These are phyloP conservation scores for Leishmania gerbilli DNA, from an alignment of 208 protist species.

Conservation along the genomic window DNA sequence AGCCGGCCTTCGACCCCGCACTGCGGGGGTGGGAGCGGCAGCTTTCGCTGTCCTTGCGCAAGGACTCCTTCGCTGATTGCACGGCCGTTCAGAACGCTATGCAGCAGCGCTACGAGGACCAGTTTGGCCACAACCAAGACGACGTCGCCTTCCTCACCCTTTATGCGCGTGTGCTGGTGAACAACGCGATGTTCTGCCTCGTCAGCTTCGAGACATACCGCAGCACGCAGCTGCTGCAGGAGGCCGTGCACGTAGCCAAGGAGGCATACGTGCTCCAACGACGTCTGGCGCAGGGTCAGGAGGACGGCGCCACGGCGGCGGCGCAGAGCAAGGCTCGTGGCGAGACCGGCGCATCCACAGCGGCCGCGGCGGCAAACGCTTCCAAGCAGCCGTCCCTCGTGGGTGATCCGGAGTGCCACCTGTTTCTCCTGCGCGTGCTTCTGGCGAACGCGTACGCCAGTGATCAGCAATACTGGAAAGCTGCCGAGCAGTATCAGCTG, in stretches of 20 bases:
- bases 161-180: constrained; percentile 60
- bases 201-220: constrained; percentile 51
- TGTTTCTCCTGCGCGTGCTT: constrained; percentile 56
- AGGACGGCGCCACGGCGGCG: not conserved
- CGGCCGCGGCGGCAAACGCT: not conserved
- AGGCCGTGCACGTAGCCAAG: constrained; percentile 45
- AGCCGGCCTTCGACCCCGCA: constrained; percentile 33
- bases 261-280: constrained; percentile 13
- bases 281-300: not conserved
- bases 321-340: not conserved
- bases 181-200: constrained; percentile 78
- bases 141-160: constrained; percentile 44
- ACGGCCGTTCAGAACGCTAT: constrained; percentile 31
- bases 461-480: constrained; percentile 62
- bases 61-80: constrained; percentile 49
- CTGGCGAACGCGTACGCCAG: constrained; percentile 73
- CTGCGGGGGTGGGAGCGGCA: constrained; percentile 38
- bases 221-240: constrained; percentile 42
- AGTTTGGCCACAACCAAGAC: constrained; percentile 17
- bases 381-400: not conserved
- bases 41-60: constrained; percentile 36
- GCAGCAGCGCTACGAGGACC: constrained; percentile 43
- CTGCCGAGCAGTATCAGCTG: constrained; percentile 56
- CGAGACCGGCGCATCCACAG: constrained; percentile 1
- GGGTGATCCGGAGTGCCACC: constrained; percentile 21